Conservation (phyloP, 2,329 filamentous ascomycete genomes). For the Aspergillus costaricaensis region DNA sequence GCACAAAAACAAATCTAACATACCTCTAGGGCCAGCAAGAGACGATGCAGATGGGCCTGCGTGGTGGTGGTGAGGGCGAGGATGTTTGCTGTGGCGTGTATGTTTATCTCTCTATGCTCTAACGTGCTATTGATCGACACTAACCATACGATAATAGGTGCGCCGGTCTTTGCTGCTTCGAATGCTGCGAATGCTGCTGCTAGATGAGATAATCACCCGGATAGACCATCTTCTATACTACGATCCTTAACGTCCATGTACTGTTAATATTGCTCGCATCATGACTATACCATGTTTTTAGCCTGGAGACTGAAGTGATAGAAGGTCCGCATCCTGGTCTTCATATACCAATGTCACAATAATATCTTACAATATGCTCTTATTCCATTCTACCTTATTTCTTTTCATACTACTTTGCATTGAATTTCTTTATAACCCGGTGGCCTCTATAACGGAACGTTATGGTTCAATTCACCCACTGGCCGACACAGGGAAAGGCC, state of each 20-base stretch:
- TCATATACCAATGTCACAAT: too few relatives aligned
- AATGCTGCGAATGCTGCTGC: slow-evolving; percentile 26
- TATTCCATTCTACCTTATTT: too few relatives aligned
- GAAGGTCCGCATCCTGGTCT: too few relatives aligned
- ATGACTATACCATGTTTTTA: background rate
- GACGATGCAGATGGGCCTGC: slow-evolving; percentile 23
- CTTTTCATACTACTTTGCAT: too few relatives aligned
- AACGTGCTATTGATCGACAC: background rate
- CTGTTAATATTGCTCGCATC: background rate
- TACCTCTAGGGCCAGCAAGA: slow-evolving; percentile 9
- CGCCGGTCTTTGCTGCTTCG: slow-evolving; percentile 24
- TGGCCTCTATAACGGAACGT: too few relatives aligned
- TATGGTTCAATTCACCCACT: too few relatives aligned
- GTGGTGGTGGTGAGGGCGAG: slow-evolving; percentile 24
- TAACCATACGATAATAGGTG: slow-evolving; percentile 13
- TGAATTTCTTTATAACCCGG: too few relatives aligned
- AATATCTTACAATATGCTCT: too few relatives aligned
- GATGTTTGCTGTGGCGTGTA: slow-evolving; percentile 30
- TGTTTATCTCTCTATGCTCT: background rate
- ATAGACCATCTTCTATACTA: too few relatives aligned
- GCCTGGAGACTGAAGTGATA: background rate
- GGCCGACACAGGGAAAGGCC: too few relatives aligned
- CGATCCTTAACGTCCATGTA: background rate
- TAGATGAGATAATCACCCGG: slow-evolving; percentile 5
- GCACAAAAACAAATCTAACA: background rate